phyloP scores from a whole-genome alignment of 805 yeast genomes.

The Metschnikowia hibisci region DNA sequence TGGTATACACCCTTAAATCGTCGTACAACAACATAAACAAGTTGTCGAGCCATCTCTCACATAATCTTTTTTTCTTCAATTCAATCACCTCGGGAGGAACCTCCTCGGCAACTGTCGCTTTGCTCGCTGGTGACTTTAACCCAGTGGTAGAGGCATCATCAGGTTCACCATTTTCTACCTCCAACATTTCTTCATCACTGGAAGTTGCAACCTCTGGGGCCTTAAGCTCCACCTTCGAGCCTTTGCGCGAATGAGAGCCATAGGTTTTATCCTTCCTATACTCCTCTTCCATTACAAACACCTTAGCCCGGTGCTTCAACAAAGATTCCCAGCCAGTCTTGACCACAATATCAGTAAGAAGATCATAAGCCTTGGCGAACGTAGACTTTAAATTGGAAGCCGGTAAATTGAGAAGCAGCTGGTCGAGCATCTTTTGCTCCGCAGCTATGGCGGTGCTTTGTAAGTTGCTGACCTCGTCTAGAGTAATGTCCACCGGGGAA shows the following conservation, averaged over 20 bases:
- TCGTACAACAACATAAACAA: constrained; percentile 65
- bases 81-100: constrained; percentile 30
- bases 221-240: constrained; percentile 10
- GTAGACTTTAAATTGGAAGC: constrained; percentile 61
- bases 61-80: constrained; percentile 59
- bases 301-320: constrained; percentile 43
- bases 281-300: constrained; percentile 47
- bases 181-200: not conserved
- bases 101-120: constrained; percentile 8
- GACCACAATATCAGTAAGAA: constrained; percentile 41
- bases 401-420: constrained; percentile 56
- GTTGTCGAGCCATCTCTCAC: constrained; percentile 74
- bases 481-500: constrained; percentile 66
- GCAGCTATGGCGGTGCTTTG: constrained; percentile 60
- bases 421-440: constrained; percentile 67
- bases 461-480: constrained; percentile 64
- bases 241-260: constrained; percentile 12
- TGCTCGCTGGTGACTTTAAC: constrained; percentile 33
- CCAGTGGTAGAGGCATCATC: constrained; percentile 38
- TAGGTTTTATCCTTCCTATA: constrained; percentile 37
- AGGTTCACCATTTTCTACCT: constrained; percentile 4
- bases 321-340: constrained; percentile 46
- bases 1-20: constrained; percentile 76
- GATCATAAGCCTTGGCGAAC: constrained; percentile 43
- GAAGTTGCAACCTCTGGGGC: constrained; percentile 7